phyloP scores from a whole-genome alignment of 2,329 filamentous ascomycete genomes.

The Aaosphaeria pasadenensis region DNA sequence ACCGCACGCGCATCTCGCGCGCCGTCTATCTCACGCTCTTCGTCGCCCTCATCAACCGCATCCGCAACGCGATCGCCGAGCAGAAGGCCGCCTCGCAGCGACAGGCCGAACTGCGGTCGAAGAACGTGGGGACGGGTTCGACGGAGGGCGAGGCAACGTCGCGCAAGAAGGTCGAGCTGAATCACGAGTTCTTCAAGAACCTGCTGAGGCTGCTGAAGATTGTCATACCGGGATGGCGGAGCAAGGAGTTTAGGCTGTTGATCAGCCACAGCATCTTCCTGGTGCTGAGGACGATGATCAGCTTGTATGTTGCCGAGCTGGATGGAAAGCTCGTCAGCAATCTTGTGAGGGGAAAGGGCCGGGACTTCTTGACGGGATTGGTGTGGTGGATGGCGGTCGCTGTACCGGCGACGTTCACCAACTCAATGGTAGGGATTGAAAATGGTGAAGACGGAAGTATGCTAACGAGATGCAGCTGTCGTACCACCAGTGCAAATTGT shows the following conservation, averaged over 20 bases:
- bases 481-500: constrained; percentile 94
- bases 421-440: constrained; percentile 76
- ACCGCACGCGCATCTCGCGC: constrained; percentile 42
- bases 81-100: constrained; percentile 80
- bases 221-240: constrained; percentile 85
- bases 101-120: constrained; percentile 56
- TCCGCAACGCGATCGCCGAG: constrained; percentile 87
- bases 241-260: constrained; percentile 81
- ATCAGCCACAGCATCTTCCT: constrained; percentile 92
- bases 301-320: constrained; percentile 92
- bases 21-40: constrained; percentile 42
- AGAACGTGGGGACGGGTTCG: constrained; percentile 43
- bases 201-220: constrained; percentile 77
- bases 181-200: constrained; percentile 80
- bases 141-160: constrained; percentile 36
- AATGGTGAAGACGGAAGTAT: not conserved
- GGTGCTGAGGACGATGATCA: constrained; percentile 85
- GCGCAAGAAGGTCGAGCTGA: constrained; percentile 84
- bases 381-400: constrained; percentile 99
- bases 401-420: constrained; percentile 93
- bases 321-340: constrained; percentile 92
- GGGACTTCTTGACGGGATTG: constrained; percentile 82
- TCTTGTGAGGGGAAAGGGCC: constrained; percentile 85
- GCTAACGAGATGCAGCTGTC: constrained; percentile 62
- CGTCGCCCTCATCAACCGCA: constrained; percentile 61